Percentiles rank a stretch among this genome's conserved stretches.
Conservation (phyloP, 225 moss, liverwort and hornwort species). For the Polytrichum formosum region DNA sequence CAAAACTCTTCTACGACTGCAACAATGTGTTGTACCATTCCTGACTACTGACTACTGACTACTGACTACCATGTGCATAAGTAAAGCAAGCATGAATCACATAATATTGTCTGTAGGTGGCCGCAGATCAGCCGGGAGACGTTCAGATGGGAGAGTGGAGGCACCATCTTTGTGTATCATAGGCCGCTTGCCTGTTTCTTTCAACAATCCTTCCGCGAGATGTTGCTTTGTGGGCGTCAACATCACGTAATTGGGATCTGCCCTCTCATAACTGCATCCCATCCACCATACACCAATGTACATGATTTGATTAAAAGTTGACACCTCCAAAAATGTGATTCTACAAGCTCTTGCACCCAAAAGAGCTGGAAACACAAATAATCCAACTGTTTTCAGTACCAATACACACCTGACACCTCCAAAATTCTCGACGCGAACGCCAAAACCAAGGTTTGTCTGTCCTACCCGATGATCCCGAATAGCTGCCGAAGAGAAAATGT, state of each 20-base stretch:
- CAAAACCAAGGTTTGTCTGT: slow-evolving; percentile 72
- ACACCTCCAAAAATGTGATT: slow-evolving; percentile 86
- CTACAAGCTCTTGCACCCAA: slow-evolving; percentile 36
- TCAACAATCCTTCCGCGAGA: slow-evolving; percentile 77
- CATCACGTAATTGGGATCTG: slow-evolving; percentile 96
- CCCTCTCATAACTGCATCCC: slow-evolving; percentile 68
- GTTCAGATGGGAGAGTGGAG: slow-evolving; percentile 42
- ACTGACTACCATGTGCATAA: no score
- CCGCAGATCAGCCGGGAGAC: slow-evolving; percentile 74
- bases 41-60: no score
- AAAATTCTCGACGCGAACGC: slow-evolving; percentile 86
- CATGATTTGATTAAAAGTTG: slow-evolving; percentile 38
- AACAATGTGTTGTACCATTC: no score
- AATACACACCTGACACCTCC: slow-evolving; percentile 79
- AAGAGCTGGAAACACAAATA: no score
- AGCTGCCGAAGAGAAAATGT: slow-evolving; percentile 34
- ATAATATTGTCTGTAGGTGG: slow-evolving; percentile 56
- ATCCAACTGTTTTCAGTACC: no score
- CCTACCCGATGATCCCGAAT: slow-evolving; percentile 64
- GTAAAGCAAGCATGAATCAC: slow-evolving; percentile 14
- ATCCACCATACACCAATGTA: not conserved
- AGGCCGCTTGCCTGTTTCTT: slow-evolving; percentile 79
- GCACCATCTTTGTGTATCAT: slow-evolving; percentile 61
- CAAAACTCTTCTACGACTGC: no score
- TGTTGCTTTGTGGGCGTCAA: slow-evolving; percentile 91